Base-by-base conservation (phyloP, 2,329 filamentous ascomycete genomes). In the Teratosphaeria gauchensis region DNA sequence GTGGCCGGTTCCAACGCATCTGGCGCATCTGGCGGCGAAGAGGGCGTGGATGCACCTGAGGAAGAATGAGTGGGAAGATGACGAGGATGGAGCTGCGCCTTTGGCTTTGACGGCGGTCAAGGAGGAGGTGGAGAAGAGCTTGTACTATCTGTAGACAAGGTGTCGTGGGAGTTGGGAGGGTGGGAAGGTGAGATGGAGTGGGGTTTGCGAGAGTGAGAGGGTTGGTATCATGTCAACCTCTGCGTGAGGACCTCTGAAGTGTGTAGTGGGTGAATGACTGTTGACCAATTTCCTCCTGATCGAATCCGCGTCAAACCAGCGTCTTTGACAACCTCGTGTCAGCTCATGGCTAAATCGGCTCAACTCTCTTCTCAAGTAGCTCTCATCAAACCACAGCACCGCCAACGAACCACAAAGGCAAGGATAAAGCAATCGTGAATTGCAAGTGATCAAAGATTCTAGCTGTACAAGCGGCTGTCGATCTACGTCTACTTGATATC, bases 401-500 rank as follows among this genome's bases (percentile, higher is more conserved):
- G 24, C 24, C 24, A 28, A 28, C 24, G 24, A 2, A 28, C 24
- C 24, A 28, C 24, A 8, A 8, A 42, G 5, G 35, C 14, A 14
- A 16, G 14, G 12, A 16, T 16, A 16, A 42, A 16, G 35, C 11
- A 42, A 3, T 16, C 35, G 12, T 1, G 2, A 4, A 16, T 16
- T 14, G 14, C n/a, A 12, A 14, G 5, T 16, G 35, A 16, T 42
- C 9, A 16, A 16, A 42, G 35, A 42, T 16, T 14, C 12, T 42
- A 16, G 35, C 42, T 19, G 42, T 48, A 19, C n/a, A 8, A 48
- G 5, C 7, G 9, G 42, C 42, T 21, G 42, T 48, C 7, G 24
- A 48, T 16, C 14, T 48, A 19, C 42, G 9, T 48, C 57, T 66
- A 76, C 62, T 76, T 76, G 64, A 81, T 77, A 32, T 81, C 78